Evolutionary conservation across 2,329 filamentous ascomycete species (phyloP), one percentile per base, ranked within the genome.

Genomic region (Stagonosporopsis chrysanthemi): DNA sequence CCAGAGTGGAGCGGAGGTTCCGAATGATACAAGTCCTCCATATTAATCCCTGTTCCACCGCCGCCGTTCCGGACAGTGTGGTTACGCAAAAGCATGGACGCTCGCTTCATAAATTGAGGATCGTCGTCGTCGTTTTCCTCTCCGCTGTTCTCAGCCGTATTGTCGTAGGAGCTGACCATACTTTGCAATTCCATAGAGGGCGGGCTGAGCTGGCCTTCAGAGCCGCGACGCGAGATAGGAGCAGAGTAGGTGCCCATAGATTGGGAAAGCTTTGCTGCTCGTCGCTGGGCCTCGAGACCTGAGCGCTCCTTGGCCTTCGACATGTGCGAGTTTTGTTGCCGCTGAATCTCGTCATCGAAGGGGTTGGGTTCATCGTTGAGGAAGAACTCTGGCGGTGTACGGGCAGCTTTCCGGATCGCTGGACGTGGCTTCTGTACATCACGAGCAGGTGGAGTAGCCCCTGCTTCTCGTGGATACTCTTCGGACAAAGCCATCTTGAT

Each of bases 1-100:
- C 81, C 82, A 15, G 82, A 84, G 12, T 60, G 68, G 8, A 71
- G 58, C 9, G 68, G 68, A 17, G 61, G 58, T 8, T 73, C 66
- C 3, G 63, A 62, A 28, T 77, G 71, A 40, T 72, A 74, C 6
- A 77, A 42, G 40, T 73, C 70, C 53, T 69, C 71, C n/a, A 62
- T 57, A 26, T 61, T 64, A 36, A 71, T 47, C 3, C 36, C 64
- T 14, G 60, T 58, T 41, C 51, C 58, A 11, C 31, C 19, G 35
- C 57, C 39, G n/a, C 57, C 58, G 33, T 64, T 53, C 19, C 64
- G 59, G 2, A 70, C 41, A 60, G 72, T 75, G 26, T 75, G 70
- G 35, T 73, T 69, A 40, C 72, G 75, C 65, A 73, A 60, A 11
- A 76, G 52, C 60, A 67, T 62, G 1, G 70, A 70, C 4, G 82